These are phyloP conservation scores for Phytophthora syringae DNA, from an alignment of 352 stramenopile species.

Conservation along the genomic window DNA sequence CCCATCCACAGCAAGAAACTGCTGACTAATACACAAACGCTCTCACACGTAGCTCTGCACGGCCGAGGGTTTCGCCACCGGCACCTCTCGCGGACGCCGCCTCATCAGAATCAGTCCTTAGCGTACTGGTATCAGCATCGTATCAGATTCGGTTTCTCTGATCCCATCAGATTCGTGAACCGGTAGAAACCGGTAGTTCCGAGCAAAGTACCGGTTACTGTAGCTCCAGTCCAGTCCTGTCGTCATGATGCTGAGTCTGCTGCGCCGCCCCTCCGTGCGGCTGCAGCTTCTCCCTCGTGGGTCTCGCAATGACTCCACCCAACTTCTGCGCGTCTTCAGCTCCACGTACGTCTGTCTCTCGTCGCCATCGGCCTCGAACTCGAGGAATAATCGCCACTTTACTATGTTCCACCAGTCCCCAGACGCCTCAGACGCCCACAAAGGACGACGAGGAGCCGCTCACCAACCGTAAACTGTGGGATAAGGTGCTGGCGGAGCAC, in stretches of 20 bases:
- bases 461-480: slow-evolving; percentile 80
- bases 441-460: slow-evolving; percentile 48
- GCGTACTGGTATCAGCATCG: too few relatives aligned
- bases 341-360: slow-evolving; percentile 36
- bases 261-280: slow-evolving; percentile 34
- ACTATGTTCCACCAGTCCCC: slow-evolving; percentile 26
- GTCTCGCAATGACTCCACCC: slow-evolving; percentile 9
- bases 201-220: too few relatives aligned
- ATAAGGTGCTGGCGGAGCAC: slow-evolving; percentile 67
- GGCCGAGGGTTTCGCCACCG: slow-evolving; percentile 59
- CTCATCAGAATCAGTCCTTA: too few relatives aligned
- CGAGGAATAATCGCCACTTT: background rate
- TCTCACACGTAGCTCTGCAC: slow-evolving; percentile 61
- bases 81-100: slow-evolving; percentile 57
- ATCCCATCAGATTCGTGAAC: too few relatives aligned
- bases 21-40: background rate
- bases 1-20: background rate
- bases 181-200: too few relatives aligned
- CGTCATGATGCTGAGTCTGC: slow-evolving; percentile 35
- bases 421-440: slow-evolving; percentile 25
- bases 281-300: slow-evolving; percentile 14
- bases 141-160: too few relatives aligned
- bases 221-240: too few relatives aligned
- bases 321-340: slow-evolving; percentile 42
- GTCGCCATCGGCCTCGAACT: background rate